Evolutionary conservation across 495 filamentous ascomycete genomes (phyloP), one percentile per base, ranked within the genome.

Genomic region (Amorphotheca resinae): DNA sequence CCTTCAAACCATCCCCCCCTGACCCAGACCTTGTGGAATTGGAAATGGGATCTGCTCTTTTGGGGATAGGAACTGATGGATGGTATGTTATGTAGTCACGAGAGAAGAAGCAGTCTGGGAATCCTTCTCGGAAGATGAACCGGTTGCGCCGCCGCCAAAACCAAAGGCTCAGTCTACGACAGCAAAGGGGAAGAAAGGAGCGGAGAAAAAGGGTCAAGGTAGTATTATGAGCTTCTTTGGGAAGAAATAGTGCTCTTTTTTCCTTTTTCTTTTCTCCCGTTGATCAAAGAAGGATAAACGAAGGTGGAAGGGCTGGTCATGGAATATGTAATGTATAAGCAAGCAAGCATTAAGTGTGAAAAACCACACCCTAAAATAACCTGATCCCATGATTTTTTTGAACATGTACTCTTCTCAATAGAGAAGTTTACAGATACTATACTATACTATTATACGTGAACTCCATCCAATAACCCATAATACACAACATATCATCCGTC

Each of bases 161-260:
- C 57, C 67, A 6, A 50, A 65, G 49, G 58, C 61, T 46, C 41
- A 41, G 48, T 36, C 59, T 59, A 36, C 56, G 43, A 34, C 52
- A 49, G 12, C 59, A 14, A 74, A 72, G 55, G 51, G 45, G 37
- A 85, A 77, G 62, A 84, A 84, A 62, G 58, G 58, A 2, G 70
- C 65, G 4, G 63, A 58, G 11, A 84, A 81, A 51, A 57, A 70
- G 7, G 77, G 76, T 20, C 84, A 93, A 54, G 87, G 89, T 8
- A 94, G 74, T 60, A 94, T 95, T 55, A 93, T 85, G 84, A 83
- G 79, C 2, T 96, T 94, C 63, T 95, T 96, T 64, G 71, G 68
- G 9, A 96, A 95, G 67, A 93, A 89, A 56, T 82, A 22, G 22
- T 33, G 16, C 12, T 5, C 31, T n/a, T 12, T 12, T 33, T n/a